Evolutionary conservation across 306 rosid species (phyloP).

Genomic region (Cucurbita pepo): DNA sequence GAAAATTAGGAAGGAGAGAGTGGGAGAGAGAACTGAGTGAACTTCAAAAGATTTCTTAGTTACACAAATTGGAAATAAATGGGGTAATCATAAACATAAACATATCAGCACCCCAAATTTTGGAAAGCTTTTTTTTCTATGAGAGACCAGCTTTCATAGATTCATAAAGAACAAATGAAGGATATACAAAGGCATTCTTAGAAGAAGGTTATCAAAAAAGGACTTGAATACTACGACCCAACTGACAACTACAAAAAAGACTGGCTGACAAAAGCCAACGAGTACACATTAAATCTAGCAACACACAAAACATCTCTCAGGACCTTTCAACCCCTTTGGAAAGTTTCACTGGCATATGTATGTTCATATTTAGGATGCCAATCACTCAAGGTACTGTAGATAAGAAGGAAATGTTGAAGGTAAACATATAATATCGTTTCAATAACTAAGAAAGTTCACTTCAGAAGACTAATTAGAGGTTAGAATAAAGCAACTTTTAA

Average conservation of each 20-base stretch:
- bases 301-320: background rate
- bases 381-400: background rate
- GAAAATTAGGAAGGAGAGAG: constrained; percentile 1
- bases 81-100: background rate
- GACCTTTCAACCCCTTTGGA: too few species aligned
- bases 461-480: background rate
- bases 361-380: too few species aligned
- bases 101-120: background rate
- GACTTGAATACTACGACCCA: too few species aligned
- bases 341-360: background rate
- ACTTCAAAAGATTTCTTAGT: background rate
- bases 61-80: background rate
- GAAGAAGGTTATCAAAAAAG: too few species aligned
- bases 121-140: background rate
- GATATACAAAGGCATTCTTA: background rate
- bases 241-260: too few species aligned
- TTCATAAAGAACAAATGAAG: background rate
- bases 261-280: too few species aligned
- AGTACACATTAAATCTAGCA: too few species aligned
- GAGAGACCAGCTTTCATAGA: background rate
- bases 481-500: too few species aligned
- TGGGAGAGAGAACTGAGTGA: background rate
- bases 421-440: background rate
- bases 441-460: background rate
- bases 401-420: background rate